Conservation (phyloP, 306 rosid genomes). For the Mimosa pudica region DNA sequence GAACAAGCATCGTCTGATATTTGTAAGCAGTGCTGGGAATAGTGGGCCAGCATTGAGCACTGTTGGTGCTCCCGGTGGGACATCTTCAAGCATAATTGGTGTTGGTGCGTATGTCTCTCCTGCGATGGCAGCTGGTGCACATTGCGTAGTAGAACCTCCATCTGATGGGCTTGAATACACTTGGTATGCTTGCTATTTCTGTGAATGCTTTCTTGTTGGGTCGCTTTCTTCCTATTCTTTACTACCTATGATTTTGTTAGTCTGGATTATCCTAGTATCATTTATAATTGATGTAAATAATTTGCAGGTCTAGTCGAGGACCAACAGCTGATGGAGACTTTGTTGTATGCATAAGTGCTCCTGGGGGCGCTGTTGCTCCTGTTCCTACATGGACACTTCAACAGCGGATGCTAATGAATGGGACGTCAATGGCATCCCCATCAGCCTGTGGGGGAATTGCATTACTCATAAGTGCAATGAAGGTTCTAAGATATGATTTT, state of each 20-base stretch:
- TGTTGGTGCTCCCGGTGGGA: slow-evolving; percentile 99
- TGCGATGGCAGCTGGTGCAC: slow-evolving; percentile 98
- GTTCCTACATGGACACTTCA: slow-evolving; percentile 99
- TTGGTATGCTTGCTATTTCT: slow-evolving; percentile 60
- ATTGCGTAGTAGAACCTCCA: slow-evolving; percentile 91
- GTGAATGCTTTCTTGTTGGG: slow-evolving; percentile 19
- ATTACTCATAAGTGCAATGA: slow-evolving; percentile 89
- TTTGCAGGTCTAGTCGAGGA: slow-evolving; percentile 97
- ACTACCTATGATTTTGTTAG: slow-evolving; percentile 21
- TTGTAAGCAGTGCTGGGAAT: slow-evolving; percentile 98
- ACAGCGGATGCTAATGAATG: slow-evolving; percentile 96
- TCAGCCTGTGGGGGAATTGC: slow-evolving; percentile 99
- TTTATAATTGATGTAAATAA: slow-evolving; percentile 32
- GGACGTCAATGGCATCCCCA: slow-evolving; percentile 99
- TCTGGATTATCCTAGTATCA: slow-evolving; percentile 21
- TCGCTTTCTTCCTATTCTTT: slow-evolving; percentile 17
- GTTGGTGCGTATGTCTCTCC: slow-evolving; percentile 98
- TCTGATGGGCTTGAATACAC: slow-evolving; percentile 96
- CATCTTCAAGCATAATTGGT: slow-evolving; percentile 89
- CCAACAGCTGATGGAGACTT: slow-evolving; percentile 97
- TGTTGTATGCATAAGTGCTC: slow-evolving; percentile 94
- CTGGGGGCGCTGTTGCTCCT: slow-evolving; percentile 99
- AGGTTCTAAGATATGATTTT: slow-evolving; percentile 56
- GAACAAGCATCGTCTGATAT: slow-evolving; percentile 81
- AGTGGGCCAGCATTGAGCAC: slow-evolving; percentile 97